phyloP scores from a whole-genome alignment of 2,329 filamentous ascomycete genomes.

The Monilinia vaccinii-corymbosi region DNA sequence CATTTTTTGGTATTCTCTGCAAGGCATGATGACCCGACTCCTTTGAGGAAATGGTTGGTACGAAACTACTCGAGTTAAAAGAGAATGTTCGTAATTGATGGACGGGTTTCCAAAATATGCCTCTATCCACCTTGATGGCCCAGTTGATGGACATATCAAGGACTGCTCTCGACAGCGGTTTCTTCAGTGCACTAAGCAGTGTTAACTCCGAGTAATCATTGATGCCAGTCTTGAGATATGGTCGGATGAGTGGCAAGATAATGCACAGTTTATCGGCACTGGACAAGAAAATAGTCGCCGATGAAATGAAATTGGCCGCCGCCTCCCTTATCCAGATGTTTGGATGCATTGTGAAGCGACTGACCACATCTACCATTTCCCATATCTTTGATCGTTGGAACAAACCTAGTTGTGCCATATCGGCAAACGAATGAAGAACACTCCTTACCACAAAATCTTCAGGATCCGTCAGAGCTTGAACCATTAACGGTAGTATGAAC shows the following conservation, averaged over 20 bases:
- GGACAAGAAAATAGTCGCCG: conserved; percentile 66
- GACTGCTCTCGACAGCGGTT: conserved; percentile 67
- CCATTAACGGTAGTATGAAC: conserved; percentile 91
- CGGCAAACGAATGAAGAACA: conserved; percentile 77
- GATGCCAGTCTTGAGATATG: conserved; percentile 70
- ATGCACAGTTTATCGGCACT: conserved; percentile 77
- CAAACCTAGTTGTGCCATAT: conserved; percentile 79
- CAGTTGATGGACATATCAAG: conserved; percentile 81
- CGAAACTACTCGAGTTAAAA: conserved; percentile 46
- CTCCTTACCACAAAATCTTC: conserved; percentile 93
- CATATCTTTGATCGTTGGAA: conserved; percentile 77
- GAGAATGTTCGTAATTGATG: conserved; percentile 63
- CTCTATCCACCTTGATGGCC: conserved; percentile 72
- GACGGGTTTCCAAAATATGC: conserved; percentile 78
- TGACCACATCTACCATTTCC: conserved; percentile 78
- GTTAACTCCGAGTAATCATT: conserved; percentile 62
- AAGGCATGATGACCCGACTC: conserved; percentile 50
- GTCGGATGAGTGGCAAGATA: conserved; percentile 67
- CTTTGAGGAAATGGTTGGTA: conserved; percentile 45
- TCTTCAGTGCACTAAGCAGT: conserved; percentile 74
- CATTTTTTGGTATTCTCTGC: conserved; percentile 61
- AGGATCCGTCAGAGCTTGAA: conserved; percentile 84
- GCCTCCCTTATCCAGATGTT: conserved; percentile 94
- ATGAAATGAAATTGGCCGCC: conserved; percentile 72
- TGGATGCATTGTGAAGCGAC: conserved; percentile 83